Evolutionary conservation across 495 filamentous ascomycete genomes (phyloP).

Genomic region (Clavariopsis aquatica): DNA sequence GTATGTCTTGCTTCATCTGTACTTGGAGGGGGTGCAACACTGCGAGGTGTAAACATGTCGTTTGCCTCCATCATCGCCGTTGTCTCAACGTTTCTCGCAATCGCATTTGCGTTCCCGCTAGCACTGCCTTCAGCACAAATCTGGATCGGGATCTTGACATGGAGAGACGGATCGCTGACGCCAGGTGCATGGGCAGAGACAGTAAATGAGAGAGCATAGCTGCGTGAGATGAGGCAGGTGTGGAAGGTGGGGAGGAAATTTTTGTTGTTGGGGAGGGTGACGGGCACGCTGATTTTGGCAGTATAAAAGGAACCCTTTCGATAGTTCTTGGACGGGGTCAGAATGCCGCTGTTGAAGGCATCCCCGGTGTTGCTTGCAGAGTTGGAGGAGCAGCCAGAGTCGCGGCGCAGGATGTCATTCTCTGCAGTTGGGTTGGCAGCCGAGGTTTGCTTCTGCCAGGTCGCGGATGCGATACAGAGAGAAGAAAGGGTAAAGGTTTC

Average conservation of each 20-base stretch:
- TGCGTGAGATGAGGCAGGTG: slow-evolving; percentile 76
- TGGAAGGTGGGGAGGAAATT: slow-evolving; percentile 86
- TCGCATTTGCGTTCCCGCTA: slow-evolving; percentile 27
- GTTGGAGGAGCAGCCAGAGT: slow-evolving; percentile 53
- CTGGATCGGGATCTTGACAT: slow-evolving; percentile 76
- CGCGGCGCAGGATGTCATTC: slow-evolving; percentile 50
- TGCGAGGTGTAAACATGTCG: slow-evolving; percentile 27
- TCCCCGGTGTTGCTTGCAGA: slow-evolving; percentile 38
- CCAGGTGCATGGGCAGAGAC: slow-evolving; percentile 62
- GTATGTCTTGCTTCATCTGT: background rate
- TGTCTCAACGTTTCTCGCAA: slow-evolving; percentile 19
- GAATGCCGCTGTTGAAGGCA: slow-evolving; percentile 37
- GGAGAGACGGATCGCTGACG: slow-evolving; percentile 57
- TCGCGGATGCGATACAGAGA: slow-evolving; percentile 62
- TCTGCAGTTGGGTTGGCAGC: slow-evolving; percentile 15
- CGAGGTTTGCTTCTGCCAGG: slow-evolving; percentile 63
- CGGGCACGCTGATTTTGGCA: slow-evolving; percentile 68
- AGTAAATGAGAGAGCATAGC: slow-evolving; percentile 72
- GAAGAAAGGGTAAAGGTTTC: slow-evolving; percentile 64
- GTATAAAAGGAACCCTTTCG: slow-evolving; percentile 59
- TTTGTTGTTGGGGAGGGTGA: slow-evolving; percentile 70
- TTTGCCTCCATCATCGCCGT: slow-evolving; percentile 15
- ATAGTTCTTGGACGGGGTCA: slow-evolving; percentile 48
- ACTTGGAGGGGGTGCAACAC: slow-evolving; percentile 4
- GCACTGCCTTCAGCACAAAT: slow-evolving; percentile 50